Conservation (phyloP, 2,329 filamentous ascomycete genomes). For the Helotiales sp. region DNA sequence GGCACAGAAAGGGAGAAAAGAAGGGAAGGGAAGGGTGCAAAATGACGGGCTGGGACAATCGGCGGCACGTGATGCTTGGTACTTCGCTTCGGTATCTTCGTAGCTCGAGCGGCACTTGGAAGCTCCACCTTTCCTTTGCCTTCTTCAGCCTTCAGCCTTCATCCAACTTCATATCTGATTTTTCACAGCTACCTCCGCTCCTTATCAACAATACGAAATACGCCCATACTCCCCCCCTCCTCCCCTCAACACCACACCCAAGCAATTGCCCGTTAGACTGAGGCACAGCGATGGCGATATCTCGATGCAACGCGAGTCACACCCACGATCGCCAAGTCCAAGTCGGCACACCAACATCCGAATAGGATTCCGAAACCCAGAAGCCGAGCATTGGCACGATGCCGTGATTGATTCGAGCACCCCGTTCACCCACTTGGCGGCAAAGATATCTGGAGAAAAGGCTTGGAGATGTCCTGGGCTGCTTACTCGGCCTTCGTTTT, state of each 20-base stretch:
- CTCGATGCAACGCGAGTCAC: background rate
- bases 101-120: too few relatives aligned
- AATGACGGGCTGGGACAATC: too few relatives aligned
- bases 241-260: background rate
- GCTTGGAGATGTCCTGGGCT: background rate
- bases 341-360: background rate
- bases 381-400: conserved; percentile 8
- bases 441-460: conserved; percentile 1
- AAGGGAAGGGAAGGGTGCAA: too few relatives aligned
- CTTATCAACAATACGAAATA: background rate
- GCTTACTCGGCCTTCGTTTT: background rate
- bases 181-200: background rate
- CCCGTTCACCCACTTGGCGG: background rate
- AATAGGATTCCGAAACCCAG: background rate
- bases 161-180: background rate
- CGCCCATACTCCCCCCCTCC: background rate
- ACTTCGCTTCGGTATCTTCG: too few relatives aligned
- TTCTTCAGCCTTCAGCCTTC: background rate
- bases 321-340: background rate
- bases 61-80: too few relatives aligned
- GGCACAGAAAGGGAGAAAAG: too few relatives aligned
- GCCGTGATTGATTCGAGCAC: conserved; percentile 3
- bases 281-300: background rate
- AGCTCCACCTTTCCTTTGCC: too few relatives aligned
- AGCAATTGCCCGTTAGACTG: background rate